Conservation (phyloP, 2,329 filamentous ascomycete species). For the Knoxdaviesia proteae region DNA sequence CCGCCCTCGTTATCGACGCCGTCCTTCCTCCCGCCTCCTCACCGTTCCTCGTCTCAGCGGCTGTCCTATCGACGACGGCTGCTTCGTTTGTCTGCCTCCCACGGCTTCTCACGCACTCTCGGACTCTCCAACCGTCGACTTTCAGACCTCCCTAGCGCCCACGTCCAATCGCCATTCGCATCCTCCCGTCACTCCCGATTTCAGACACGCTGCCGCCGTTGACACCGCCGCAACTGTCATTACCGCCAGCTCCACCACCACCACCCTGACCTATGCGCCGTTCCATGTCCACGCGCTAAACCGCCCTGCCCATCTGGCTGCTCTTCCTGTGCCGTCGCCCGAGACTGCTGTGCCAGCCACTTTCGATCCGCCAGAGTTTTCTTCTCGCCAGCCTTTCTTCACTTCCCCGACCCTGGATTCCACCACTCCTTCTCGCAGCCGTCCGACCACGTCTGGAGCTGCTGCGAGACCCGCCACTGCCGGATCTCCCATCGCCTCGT, state of each 20-base stretch:
- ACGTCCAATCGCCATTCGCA: neutral
- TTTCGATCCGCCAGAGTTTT: too few relatives aligned
- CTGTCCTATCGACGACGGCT: conserved; percentile 23
- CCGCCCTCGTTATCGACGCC: conserved; percentile 1
- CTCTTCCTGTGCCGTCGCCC: too few relatives aligned
- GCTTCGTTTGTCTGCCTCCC: conserved; percentile 19
- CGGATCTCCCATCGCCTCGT: too few relatives aligned
- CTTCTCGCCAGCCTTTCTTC: too few relatives aligned
- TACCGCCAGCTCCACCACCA: neutral
- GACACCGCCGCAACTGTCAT: conserved; percentile 3
- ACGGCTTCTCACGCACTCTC: conserved; percentile 24
- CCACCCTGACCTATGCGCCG: neutral
- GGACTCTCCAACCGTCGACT: neutral
- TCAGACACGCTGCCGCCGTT: conserved; percentile 1
- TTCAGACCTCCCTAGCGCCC: conserved; percentile 4
- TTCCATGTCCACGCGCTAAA: too few relatives aligned
- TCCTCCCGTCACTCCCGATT: too few relatives aligned
- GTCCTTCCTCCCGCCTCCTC: conserved; percentile 2
- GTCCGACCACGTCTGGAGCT: too few relatives aligned
- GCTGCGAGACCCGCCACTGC: too few relatives aligned
- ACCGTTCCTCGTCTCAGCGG: conserved; percentile 8
- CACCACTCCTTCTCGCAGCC: too few relatives aligned
- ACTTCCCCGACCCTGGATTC: too few relatives aligned
- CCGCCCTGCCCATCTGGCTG: too few relatives aligned
- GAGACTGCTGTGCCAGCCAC: too few relatives aligned